A percentile compares a stretch with the other conserved stretches of the same genome.
Evolutionary conservation across 192 early-diverging fungal species (phyloP).

Genomic region (Gorgonomyces haynaldii): DNA sequence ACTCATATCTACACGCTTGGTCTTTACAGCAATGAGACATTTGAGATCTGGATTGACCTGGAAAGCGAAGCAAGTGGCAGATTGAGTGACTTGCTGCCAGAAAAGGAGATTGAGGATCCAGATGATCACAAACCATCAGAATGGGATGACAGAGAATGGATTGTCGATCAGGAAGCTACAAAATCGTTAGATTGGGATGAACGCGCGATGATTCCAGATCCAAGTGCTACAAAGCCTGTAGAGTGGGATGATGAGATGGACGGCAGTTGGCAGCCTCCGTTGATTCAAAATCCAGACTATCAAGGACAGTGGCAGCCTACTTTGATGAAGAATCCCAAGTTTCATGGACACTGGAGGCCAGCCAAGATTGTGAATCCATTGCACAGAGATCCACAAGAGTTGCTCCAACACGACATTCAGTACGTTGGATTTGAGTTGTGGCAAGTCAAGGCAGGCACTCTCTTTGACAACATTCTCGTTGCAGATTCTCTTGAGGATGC

Average conservation of each 20-base stretch:
- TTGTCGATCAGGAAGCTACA: slow-evolving; percentile 58
- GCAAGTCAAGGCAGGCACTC: slow-evolving; percentile 38
- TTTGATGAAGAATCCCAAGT: slow-evolving; percentile 9
- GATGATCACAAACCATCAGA: slow-evolving; percentile 19
- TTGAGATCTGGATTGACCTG: slow-evolving; percentile 28
- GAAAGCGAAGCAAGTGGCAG: slow-evolving; percentile 22
- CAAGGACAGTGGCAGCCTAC: slow-evolving; percentile 36
- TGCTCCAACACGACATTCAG: neutral
- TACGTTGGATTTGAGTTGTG: slow-evolving; percentile 39
- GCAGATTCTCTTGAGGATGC: slow-evolving; percentile 40
- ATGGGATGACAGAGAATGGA: slow-evolving; percentile 44
- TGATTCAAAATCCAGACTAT: slow-evolving; percentile 33
- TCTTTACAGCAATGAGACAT: slow-evolving; percentile 37
- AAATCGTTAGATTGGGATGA: slow-evolving; percentile 69
- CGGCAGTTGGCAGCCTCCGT: slow-evolving; percentile 36
- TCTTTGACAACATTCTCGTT: slow-evolving; percentile 44
- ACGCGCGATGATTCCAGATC: slow-evolving; percentile 71
- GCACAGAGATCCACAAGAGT: slow-evolving; percentile 31
- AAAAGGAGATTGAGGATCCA: slow-evolving; percentile 30
- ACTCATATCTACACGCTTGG: slow-evolving; percentile 36
- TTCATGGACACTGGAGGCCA: slow-evolving; percentile 2
- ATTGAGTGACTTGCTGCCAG: slow-evolving; percentile 30
- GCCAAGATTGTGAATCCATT: slow-evolving; percentile 35
- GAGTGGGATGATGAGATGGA: slow-evolving; percentile 59
- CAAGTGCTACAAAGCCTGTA: slow-evolving; percentile 72